phyloP scores from a whole-genome alignment of 2,329 filamentous ascomycete species.

The Pseudogymnoascus sp. region DNA sequence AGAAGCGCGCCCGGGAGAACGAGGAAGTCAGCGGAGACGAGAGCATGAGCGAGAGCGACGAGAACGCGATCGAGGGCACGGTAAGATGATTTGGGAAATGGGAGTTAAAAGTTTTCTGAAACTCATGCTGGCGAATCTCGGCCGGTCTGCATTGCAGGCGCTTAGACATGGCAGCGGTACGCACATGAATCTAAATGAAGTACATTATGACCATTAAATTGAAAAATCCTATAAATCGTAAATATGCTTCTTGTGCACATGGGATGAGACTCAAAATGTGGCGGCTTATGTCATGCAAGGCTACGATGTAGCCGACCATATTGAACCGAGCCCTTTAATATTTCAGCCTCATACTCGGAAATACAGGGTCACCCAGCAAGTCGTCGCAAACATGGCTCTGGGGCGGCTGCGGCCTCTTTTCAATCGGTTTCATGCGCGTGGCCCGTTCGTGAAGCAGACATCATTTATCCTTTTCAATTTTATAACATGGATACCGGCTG shows the following conservation, averaged over 20 bases:
- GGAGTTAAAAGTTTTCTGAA: slow-evolving; percentile 14
- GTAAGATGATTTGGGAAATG: slow-evolving; percentile 24
- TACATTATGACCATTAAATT: slow-evolving; percentile 12
- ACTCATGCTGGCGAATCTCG: slow-evolving; percentile 9
- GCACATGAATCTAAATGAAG: slow-evolving; percentile 9
- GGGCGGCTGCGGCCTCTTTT: slow-evolving; percentile 21
- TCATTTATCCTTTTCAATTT: slow-evolving; percentile 45
- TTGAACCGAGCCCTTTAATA: slow-evolving; percentile 2
- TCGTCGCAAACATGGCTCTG: slow-evolving; percentile 1
- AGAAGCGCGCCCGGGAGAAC: slow-evolving; percentile 97
- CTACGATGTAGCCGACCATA: slow-evolving; percentile 5
- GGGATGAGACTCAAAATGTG: background rate
- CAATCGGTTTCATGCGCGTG: slow-evolving; percentile 7
- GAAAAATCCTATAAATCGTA: slow-evolving; percentile 7
- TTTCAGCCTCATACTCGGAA: background rate
- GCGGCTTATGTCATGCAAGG: slow-evolving; percentile 12
- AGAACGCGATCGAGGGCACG: slow-evolving; percentile 60
- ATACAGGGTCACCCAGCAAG: background rate
- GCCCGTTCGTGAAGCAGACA: slow-evolving; percentile 27
- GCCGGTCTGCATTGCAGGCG: slow-evolving; percentile 14
- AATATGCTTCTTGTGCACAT: background rate
- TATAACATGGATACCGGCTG: slow-evolving; percentile 55
- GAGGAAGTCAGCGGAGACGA: slow-evolving; percentile 97
- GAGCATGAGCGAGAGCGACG: slow-evolving; percentile 90
- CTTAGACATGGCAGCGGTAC: slow-evolving; percentile 12